Evolutionary conservation across 2,329 filamentous ascomycete species (phyloP).

Genomic region (Claviceps arundinis): DNA sequence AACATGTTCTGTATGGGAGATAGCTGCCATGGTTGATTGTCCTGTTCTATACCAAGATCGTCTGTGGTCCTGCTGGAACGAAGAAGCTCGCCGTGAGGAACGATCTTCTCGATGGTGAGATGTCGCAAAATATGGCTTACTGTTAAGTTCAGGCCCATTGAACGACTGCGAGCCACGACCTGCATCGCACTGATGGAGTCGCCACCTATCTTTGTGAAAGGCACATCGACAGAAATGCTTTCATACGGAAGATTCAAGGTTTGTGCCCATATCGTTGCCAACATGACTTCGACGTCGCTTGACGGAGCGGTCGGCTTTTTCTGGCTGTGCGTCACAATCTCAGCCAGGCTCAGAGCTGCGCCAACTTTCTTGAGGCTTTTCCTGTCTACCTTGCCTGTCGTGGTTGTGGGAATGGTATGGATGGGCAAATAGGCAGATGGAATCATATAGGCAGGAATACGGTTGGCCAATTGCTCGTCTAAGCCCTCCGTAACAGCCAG

Average conservation of each 20-base stretch:
- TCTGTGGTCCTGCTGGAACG: neutral
- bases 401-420: neutral
- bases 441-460: neutral
- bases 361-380: neutral
- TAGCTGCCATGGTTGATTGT: neutral
- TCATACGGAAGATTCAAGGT: neutral
- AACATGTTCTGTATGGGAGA: neutral
- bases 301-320: neutral
- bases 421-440: neutral
- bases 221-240: neutral
- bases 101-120: neutral
- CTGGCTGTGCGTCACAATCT: neutral
- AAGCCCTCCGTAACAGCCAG: neutral
- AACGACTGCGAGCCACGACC: conserved; percentile 24
- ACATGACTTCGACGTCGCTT: neutral
- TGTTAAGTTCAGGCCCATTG: conserved; percentile 15
- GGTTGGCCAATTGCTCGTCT: neutral
- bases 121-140: conserved; percentile 20
- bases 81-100: neutral
- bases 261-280: neutral
- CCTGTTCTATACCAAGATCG: neutral
- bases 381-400: neutral
- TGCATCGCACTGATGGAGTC: conserved; percentile 32
- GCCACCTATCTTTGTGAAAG: neutral
- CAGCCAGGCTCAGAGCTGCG: neutral